phyloP scores from a whole-genome alignment of 495 filamentous ascomycete genomes.

The Penicillium coprophilum region DNA sequence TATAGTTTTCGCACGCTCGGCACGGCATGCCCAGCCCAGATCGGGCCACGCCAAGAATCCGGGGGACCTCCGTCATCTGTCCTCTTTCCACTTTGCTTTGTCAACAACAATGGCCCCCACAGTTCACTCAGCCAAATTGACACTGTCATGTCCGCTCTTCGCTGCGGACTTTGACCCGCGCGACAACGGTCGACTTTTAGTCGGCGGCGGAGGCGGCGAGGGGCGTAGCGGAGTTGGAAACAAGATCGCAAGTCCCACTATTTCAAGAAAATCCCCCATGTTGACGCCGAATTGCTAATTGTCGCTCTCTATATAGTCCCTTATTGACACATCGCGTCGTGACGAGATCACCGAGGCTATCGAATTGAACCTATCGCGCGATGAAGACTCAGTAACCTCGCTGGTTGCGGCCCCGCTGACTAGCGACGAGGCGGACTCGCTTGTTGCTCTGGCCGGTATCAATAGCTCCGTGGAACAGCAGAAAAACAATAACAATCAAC shows the following conservation, averaged over 20 bases:
- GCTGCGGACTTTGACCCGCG: constrained; percentile 84
- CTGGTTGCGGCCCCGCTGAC: constrained; percentile 62
- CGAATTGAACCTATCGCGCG: constrained; percentile 75
- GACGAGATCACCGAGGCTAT: constrained; percentile 62
- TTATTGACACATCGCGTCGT: constrained; percentile 66
- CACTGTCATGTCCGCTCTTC: constrained; percentile 84
- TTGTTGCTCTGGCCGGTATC: constrained; percentile 75
- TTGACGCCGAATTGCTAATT: constrained; percentile 3
- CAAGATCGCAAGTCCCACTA: constrained; percentile 66
- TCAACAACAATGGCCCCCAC: constrained; percentile 47
- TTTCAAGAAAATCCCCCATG: neutral
- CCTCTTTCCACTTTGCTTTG: constrained; percentile 21
- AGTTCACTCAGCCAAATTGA: constrained; percentile 62
- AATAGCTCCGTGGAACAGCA: constrained; percentile 75
- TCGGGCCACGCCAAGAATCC: constrained; percentile 37
- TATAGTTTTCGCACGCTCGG: constrained; percentile 1
- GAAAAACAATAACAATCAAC: constrained; percentile 76
- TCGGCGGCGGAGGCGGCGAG: constrained; percentile 90
- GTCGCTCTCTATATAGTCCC: constrained; percentile 46
- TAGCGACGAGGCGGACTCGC: constrained; percentile 45
- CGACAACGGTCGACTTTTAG: constrained; percentile 69
- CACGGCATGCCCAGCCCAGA: constrained; percentile 8
- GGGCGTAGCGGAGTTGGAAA: constrained; percentile 84
- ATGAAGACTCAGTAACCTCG: constrained; percentile 90
- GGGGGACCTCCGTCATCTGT: constrained; percentile 28